Base-by-base conservation (phyloP, 805 yeast species). In the Lipomyces starkeyi region DNA sequence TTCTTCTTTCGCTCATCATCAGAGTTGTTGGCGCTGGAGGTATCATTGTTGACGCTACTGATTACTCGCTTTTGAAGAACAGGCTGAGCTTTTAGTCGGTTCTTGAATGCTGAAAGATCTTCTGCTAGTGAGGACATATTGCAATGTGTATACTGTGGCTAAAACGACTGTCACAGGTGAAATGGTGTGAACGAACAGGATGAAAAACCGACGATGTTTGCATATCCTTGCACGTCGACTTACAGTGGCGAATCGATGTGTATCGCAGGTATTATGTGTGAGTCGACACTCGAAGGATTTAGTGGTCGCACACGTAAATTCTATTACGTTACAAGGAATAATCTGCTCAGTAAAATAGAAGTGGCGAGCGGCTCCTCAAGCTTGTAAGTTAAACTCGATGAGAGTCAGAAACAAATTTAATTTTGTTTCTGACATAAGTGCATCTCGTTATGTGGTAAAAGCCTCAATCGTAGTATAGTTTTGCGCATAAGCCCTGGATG, bases 91-190 rank as follows among this genome's bases (percentile, higher is more conserved):
- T 87, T 85, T 71, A 87, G 85, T 66, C 86, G 84, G 75, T 82
- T 86, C 75, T 84, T 86, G 81, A 88, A 88, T 65, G 90, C 89
- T 76, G 86, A 87, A 65, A 88, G 80, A 78, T 88, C 87, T 68
- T 85, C 88, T 66, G 84, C 78, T 52, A 86, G 75, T 4, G 86
- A 77, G 58, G 64, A 66, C 65, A 66, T 65, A 27, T 43, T 37
- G 32, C 32, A 7, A 22, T 22, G 54, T 20, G 40, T 52, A 37
- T 37, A 11, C 17, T 29, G 6, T 29, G 7, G 32, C 6, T 29
- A 29, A 29, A 27, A 27, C 29, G 29, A 27, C 29, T 27, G 32
- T 29, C 32, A 5, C 32, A 29, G 32, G 32, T 29, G 32, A 29
- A 29, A 29, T 29, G 32, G 32, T 5, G 32, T 37, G 40, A 11